Conservation (phyloP, 306 rosid genomes). For the Vachellia collinsii region DNA sequence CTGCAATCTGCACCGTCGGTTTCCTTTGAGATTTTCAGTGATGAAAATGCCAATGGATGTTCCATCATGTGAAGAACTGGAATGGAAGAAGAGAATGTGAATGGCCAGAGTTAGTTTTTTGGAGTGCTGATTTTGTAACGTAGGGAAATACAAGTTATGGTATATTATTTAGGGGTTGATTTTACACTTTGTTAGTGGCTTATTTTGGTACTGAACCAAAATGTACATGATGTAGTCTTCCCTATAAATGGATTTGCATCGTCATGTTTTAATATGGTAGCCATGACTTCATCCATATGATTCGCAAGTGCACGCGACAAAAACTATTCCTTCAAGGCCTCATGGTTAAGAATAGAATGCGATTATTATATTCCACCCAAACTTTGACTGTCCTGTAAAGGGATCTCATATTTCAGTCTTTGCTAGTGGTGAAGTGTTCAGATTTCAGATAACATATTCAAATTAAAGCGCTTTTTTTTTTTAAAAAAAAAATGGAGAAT, state of each 20-base stretch:
- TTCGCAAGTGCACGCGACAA: neutral
- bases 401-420: neutral
- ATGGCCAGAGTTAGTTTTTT: conserved; percentile 7
- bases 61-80: conserved; percentile 62
- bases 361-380: conserved; percentile 17
- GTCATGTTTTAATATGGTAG: conserved; percentile 15
- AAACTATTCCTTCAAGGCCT: neutral
- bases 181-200: conserved; percentile 26
- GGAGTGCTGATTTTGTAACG: conserved; percentile 21
- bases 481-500: neutral
- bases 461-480: neutral
- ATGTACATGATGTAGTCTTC: conserved; percentile 16
- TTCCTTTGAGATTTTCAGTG: conserved; percentile 72
- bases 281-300: neutral
- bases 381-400: neutral
- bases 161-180: neutral
- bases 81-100: conserved; percentile 19
- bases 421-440: neutral
- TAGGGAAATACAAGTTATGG: neutral
- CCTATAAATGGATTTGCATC: neutral
- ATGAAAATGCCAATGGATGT: conserved; percentile 82
- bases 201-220: conserved; percentile 16
- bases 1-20: conserved; percentile 47
- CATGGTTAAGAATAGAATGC: neutral
- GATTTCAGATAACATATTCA: neutral